Evolutionary conservation across 306 rosid species (phyloP).

Genomic region (Quercus wislizeni): DNA sequence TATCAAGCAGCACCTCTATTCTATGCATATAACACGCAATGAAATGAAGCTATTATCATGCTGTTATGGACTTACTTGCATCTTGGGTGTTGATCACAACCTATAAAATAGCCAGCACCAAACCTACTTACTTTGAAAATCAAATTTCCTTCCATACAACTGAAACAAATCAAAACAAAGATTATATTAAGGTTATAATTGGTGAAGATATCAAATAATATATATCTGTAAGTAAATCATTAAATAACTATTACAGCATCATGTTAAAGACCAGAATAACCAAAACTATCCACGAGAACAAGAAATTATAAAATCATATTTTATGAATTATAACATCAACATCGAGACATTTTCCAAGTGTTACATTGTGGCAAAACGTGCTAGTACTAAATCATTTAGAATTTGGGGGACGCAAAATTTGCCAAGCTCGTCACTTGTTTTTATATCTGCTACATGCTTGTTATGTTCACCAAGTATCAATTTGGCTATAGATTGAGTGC

Average conservation of each 20-base stretch:
- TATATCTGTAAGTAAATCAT: constrained; percentile 2
- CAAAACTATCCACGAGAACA: not conserved
- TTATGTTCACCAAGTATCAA: not conserved
- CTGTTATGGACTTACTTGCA: constrained; percentile 80
- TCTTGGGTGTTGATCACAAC: constrained; percentile 90
- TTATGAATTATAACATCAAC: not conserved
- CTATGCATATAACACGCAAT: not conserved
- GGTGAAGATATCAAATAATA: constrained; percentile 10
- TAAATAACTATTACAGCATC: not conserved
- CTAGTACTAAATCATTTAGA: not conserved
- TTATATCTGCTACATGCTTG: not conserved
- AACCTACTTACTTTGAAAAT: constrained; percentile 91
- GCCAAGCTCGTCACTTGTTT: not conserved
- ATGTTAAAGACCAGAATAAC: not conserved
- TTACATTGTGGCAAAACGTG: not conserved
- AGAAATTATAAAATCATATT: not conserved
- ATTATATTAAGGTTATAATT: constrained; percentile 10
- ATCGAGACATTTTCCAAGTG: not conserved
- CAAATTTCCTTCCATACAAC: constrained; percentile 83
- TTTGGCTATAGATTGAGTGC: not conserved
- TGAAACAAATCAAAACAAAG: constrained; percentile 39
- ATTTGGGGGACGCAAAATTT: not conserved
- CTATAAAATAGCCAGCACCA: constrained; percentile 90
- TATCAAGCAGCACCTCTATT: constrained; percentile 14
- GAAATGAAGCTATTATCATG: not conserved